Percentiles rank a stretch among this genome's conserved stretches.
Evolutionary conservation across 768 basidiomycete species (phyloP).

Genomic region (Neoboletus magnificus): DNA sequence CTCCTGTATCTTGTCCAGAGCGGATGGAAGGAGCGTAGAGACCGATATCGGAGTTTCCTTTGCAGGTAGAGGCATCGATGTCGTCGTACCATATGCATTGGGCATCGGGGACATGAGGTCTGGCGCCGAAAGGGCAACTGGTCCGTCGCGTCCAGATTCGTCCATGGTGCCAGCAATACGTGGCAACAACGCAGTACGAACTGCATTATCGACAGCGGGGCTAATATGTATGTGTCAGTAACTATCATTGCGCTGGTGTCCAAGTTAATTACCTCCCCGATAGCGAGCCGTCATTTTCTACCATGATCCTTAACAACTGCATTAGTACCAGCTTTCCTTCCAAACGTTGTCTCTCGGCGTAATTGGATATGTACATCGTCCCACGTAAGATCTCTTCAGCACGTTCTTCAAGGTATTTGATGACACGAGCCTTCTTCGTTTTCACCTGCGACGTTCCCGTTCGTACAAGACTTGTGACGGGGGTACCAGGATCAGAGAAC

Average conservation of each 20-base stretch:
- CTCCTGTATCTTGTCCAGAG: slow-evolving; percentile 74
- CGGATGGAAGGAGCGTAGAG: slow-evolving; percentile 55
- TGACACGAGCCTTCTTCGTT: slow-evolving; percentile 76
- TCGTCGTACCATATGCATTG: slow-evolving; percentile 14
- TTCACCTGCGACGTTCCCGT: slow-evolving; percentile 61
- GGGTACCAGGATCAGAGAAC: slow-evolving; percentile 68
- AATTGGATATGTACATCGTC: slow-evolving; percentile 62
- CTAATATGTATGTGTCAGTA: slow-evolving; percentile 34
- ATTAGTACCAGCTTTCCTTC: slow-evolving; percentile 78
- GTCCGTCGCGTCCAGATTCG: slow-evolving; percentile 21
- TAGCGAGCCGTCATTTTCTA: slow-evolving; percentile 86
- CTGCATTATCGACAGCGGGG: slow-evolving; percentile 65
- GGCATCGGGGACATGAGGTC: slow-evolving; percentile 31
- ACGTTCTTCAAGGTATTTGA: slow-evolving; percentile 74
- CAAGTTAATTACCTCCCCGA: slow-evolving; percentile 64
- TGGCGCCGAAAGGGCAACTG: slow-evolving; percentile 20
- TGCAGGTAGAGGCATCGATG: slow-evolving; percentile 19
- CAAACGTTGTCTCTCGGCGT: slow-evolving; percentile 51
- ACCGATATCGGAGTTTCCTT: slow-evolving; percentile 56
- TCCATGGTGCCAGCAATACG: slow-evolving; percentile 35
- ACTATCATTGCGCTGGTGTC: background rate
- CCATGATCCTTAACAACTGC: slow-evolving; percentile 70
- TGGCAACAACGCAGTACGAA: slow-evolving; percentile 72
- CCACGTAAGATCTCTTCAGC: slow-evolving; percentile 76
- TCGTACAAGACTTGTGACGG: slow-evolving; percentile 66